phyloP scores from a whole-genome alignment of 2,329 filamentous ascomycete species.

The Aspergillus aculeatus region DNA sequence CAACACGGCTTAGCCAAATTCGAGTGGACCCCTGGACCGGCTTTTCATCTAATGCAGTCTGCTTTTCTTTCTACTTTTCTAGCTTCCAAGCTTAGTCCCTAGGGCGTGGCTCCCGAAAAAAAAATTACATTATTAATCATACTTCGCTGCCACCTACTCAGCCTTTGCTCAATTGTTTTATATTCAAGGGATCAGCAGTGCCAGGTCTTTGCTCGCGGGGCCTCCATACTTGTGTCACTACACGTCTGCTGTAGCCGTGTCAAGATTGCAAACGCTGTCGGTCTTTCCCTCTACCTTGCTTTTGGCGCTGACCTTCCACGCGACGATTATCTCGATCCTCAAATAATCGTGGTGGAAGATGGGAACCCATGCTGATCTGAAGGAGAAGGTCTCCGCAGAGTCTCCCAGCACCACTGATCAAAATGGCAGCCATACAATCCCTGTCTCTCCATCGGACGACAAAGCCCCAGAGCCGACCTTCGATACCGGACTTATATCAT shows the following conservation, averaged over 20 bases:
- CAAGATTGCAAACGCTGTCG: neutral
- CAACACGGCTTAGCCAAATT: neutral
- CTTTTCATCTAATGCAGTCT: neutral
- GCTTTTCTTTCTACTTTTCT: slow-evolving; percentile 2
- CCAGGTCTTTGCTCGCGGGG: neutral
- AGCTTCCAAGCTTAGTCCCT: slow-evolving; percentile 15
- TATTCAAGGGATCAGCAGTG: neutral
- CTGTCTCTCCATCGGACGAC: slow-evolving; percentile 17
- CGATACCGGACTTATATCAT: slow-evolving; percentile 41
- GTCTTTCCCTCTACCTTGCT: slow-evolving; percentile 2
- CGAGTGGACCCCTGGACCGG: slow-evolving; percentile 5
- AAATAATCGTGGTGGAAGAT: slow-evolving; percentile 10
- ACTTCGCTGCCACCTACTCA: neutral
- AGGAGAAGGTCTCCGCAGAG: slow-evolving; percentile 23
- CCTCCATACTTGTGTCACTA: neutral
- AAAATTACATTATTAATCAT: slow-evolving; percentile 2
- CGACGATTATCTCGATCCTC: neutral
- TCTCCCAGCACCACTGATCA: slow-evolving; percentile 13
- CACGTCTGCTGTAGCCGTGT: neutral
- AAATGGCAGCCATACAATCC: slow-evolving; percentile 11
- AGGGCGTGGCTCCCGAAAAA: slow-evolving; percentile 1
- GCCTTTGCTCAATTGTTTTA: neutral
- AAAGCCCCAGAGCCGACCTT: slow-evolving; percentile 26
- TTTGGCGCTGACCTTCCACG: neutral
- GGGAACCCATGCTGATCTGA: slow-evolving; percentile 25